A percentile compares a stretch with the other conserved stretches of the same genome.
Conservation (phyloP, 768 basidiomycete genomes). For the Austroboletus eburneus region DNA sequence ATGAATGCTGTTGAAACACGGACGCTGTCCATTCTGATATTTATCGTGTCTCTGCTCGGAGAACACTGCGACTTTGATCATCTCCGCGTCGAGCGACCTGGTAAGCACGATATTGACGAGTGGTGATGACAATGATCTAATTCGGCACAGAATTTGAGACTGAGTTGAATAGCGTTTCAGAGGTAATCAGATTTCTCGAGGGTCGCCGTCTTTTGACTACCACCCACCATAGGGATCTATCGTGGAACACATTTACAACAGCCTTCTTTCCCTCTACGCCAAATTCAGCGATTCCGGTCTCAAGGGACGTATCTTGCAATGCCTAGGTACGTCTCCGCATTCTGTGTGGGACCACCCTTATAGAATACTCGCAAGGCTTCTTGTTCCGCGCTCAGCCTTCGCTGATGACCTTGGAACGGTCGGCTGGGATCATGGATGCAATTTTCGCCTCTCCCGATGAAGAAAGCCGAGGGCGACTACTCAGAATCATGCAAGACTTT, state of each 20-base stretch:
- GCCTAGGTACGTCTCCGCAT: conserved; percentile 57
- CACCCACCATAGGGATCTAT: conserved; percentile 50
- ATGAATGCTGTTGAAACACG: conserved; percentile 48
- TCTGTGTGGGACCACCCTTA: neutral
- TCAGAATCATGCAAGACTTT: conserved; percentile 92
- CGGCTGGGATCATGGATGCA: conserved; percentile 82
- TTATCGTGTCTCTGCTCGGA: conserved; percentile 79
- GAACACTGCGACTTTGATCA: conserved; percentile 89
- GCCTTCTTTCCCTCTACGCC: conserved; percentile 67
- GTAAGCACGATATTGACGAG: conserved; percentile 36
- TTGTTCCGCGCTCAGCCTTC: conserved; percentile 90
- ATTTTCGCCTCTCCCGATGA: conserved; percentile 76
- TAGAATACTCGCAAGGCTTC: conserved; percentile 54
- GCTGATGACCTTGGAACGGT: conserved; percentile 78
- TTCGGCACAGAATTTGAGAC: conserved; percentile 42
- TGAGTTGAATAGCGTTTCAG: conserved; percentile 56
- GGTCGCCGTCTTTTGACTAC: conserved; percentile 2
- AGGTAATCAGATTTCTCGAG: conserved; percentile 33
- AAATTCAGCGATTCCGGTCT: conserved; percentile 56
- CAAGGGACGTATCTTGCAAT: conserved; percentile 74
- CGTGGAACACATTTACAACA: conserved; percentile 77
- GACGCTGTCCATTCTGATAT: conserved; percentile 66
- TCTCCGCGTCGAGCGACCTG: conserved; percentile 55
- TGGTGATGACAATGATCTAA: neutral
- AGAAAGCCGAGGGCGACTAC: conserved; percentile 65